These are phyloP conservation scores for Hypoxylon sp. DNA, from an alignment of 2,329 filamentous ascomycete genomes.

Conservation along the genomic window DNA sequence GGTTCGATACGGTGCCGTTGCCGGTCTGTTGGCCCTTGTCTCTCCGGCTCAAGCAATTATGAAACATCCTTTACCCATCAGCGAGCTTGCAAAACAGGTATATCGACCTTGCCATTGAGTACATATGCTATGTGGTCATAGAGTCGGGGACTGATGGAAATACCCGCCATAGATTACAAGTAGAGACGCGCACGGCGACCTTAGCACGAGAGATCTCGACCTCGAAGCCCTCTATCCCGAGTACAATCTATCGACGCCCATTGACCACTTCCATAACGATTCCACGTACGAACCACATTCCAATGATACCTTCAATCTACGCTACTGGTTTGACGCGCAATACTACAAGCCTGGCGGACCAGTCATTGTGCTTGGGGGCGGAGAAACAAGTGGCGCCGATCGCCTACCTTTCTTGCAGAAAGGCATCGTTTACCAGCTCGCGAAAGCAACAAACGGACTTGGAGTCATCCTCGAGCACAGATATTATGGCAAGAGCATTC, in stretches of 20 bases:
- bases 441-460: constrained; percentile 78
- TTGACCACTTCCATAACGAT: constrained; percentile 90
- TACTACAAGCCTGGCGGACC: constrained; percentile 84
- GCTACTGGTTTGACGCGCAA: constrained; percentile 87
- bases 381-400: constrained; percentile 75
- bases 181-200: constrained; percentile 12
- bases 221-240: constrained; percentile 55
- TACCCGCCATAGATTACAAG: constrained; percentile 38
- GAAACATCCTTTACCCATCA: constrained; percentile 50
- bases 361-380: constrained; percentile 81
- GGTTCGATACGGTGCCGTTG: constrained; percentile 34
- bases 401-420: constrained; percentile 81
- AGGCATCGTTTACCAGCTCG: constrained; percentile 80
- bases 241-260: constrained; percentile 63
- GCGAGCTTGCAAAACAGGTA: constrained; percentile 53
- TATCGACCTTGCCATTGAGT: not conserved
- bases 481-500: constrained; percentile 86
- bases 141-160: constrained; percentile 23
- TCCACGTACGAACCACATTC: constrained; percentile 82
- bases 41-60: constrained; percentile 48
- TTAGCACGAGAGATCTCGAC: constrained; percentile 41
- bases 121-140: not conserved
- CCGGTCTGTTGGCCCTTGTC: constrained; percentile 45
- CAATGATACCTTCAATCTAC: constrained; percentile 75
- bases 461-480: constrained; percentile 88